A percentile compares a stretch with the other conserved stretches of the same genome.
phyloP scores from a whole-genome alignment of 192 early-diverging fungal species.

The Cetraspora pellucida region DNA sequence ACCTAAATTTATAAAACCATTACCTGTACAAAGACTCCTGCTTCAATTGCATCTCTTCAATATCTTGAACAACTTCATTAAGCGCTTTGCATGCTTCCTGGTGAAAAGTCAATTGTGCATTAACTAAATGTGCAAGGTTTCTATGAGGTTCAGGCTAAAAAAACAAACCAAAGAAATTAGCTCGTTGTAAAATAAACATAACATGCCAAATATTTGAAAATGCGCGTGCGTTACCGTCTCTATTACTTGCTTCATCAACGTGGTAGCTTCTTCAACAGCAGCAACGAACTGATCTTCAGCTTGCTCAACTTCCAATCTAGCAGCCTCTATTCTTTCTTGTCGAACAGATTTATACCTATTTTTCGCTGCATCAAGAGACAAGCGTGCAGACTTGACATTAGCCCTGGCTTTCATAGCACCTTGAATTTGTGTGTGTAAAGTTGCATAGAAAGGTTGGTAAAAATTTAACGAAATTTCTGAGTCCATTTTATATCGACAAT shows the following conservation, averaged over 20 bases:
- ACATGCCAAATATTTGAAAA: not conserved
- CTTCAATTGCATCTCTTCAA: conserved; percentile 93
- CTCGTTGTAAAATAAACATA: not conserved
- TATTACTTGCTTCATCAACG: conserved; percentile 89
- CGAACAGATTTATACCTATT: conserved; percentile 70
- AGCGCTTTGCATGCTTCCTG: conserved; percentile 77
- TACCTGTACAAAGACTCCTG: conserved; percentile 86
- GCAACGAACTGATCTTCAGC: conserved; percentile 96
- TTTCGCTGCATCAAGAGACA: conserved; percentile 88
- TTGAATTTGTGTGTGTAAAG: conserved; percentile 73
- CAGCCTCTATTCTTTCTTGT: conserved; percentile 72
- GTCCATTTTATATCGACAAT: conserved; percentile 77
- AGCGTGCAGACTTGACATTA: conserved; percentile 78
- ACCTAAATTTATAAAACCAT: not conserved
- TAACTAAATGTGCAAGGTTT: conserved; percentile 83
- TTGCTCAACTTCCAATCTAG: conserved; percentile 81
- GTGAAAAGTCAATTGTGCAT: conserved; percentile 83
- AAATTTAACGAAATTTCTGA: conserved; percentile 71
- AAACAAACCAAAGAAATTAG: conserved; percentile 2
- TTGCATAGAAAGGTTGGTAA: conserved; percentile 71
- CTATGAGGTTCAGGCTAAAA: conserved; percentile 79
- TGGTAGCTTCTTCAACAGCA: conserved; percentile 93
- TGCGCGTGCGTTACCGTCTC: conserved; percentile 57
- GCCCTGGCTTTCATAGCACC: conserved; percentile 85
- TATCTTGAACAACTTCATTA: conserved; percentile 81